Percentiles rank a stretch among this genome's conserved stretches.
phyloP scores from a whole-genome alignment of 306 rosid genomes.

The Vicia villosa region DNA sequence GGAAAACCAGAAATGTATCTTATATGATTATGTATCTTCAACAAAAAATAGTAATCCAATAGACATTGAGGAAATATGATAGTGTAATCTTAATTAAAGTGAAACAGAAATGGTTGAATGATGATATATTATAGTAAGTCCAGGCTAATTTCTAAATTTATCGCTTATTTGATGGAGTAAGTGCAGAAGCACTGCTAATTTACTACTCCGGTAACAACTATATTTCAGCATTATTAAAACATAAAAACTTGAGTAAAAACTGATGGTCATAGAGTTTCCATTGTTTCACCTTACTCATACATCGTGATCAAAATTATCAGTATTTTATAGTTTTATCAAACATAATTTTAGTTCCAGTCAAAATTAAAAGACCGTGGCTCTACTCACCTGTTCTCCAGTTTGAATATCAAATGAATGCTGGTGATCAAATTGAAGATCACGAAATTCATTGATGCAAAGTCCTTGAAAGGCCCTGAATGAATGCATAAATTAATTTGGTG shows the following conservation, averaged over 20 bases:
- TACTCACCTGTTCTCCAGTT: conserved; percentile 88
- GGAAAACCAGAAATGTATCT: not conserved
- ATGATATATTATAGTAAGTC: not conserved
- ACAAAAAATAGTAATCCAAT: conserved; percentile 3
- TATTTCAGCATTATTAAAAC: conserved; percentile 1
- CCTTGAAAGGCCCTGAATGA: conserved; percentile 95
- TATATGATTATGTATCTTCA: not conserved
- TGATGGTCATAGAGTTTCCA: not conserved
- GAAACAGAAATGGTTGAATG: conserved; percentile 14
- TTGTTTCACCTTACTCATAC: not conserved
- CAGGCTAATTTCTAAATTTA: conserved; percentile 3
- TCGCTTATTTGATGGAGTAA: conserved; percentile 9
- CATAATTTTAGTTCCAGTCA: not conserved
- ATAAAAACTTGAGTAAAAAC: conserved; percentile 12
- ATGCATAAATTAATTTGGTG: conserved; percentile 31
- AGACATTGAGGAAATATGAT: not conserved
- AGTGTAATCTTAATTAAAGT: conserved; percentile 23
- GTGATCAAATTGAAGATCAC: conserved; percentile 87
- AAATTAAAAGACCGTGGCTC: not conserved
- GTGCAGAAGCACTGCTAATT: not conserved
- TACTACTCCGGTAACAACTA: not conserved
- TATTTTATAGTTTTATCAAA: conserved; percentile 23
- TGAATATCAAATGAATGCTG: conserved; percentile 75
- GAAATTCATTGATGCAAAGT: conserved; percentile 86
- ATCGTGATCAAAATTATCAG: conserved; percentile 2